Conservation (phyloP, 305 asterid genomes). For the Ilex paraguariensis region DNA sequence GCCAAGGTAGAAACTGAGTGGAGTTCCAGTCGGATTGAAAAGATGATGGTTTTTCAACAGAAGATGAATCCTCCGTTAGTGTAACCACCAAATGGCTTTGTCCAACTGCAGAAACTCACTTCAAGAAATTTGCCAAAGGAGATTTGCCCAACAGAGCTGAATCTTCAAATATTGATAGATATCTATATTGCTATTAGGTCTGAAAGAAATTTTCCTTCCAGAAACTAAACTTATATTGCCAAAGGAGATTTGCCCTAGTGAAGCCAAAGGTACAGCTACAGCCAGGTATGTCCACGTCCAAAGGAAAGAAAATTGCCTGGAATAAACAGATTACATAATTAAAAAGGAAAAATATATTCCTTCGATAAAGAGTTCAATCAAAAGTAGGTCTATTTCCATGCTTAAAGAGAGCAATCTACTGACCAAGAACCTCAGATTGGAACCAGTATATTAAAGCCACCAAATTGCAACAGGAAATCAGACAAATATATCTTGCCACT, state of each 20-base stretch:
- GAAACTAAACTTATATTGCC: conserved; percentile 35
- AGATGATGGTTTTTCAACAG: conserved; percentile 10
- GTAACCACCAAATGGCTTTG: conserved; percentile 15
- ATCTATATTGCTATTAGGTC: conserved; percentile 14
- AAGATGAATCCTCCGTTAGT: conserved; percentile 16
- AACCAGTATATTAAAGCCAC: too few species aligned
- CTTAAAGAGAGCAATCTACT: conserved; percentile 1
- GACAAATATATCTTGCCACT: not conserved
- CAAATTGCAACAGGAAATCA: too few species aligned
- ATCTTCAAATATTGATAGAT: conserved; percentile 5
- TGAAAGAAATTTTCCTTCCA: conserved; percentile 25
- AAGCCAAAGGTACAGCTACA: conserved; percentile 10
- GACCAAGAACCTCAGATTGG: not conserved
- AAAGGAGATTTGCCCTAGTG: conserved; percentile 56
- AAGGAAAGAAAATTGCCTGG: conserved; percentile 23
- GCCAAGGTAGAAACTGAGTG: not conserved
- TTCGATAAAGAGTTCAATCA: conserved; percentile 2
- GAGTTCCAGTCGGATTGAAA: conserved; percentile 13
- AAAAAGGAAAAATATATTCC: conserved; percentile 1
- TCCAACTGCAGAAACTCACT: conserved; percentile 22
- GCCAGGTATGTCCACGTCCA: conserved; percentile 24
- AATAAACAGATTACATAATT: conserved; percentile 11
- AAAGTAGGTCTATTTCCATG: not conserved
- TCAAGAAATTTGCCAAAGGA: conserved; percentile 45
- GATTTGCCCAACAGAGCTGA: conserved; percentile 45